phyloP scores from a whole-genome alignment of 257 asterid species.

The Petunia secreta region DNA sequence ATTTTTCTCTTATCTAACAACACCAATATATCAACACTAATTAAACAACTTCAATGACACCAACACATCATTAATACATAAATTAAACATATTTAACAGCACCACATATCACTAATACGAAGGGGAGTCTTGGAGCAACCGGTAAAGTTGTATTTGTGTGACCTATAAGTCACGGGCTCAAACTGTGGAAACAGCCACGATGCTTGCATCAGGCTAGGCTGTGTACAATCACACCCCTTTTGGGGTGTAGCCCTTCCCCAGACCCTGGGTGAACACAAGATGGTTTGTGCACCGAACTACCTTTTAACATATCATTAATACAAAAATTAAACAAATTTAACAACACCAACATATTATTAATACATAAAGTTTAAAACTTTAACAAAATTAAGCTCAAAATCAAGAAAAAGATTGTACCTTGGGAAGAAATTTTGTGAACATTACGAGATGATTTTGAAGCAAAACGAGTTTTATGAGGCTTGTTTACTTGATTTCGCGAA shows the following conservation, averaged over 20 bases:
- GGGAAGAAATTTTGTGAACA: slow-evolving; percentile 67
- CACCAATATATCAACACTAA: slow-evolving; percentile 20
- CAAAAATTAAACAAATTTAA: slow-evolving; percentile 38
- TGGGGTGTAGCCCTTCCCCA: too few relatives aligned
- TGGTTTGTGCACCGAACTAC: too few relatives aligned
- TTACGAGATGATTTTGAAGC: slow-evolving; percentile 91
- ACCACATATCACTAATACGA: too few relatives aligned
- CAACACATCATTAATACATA: neutral
- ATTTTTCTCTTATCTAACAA: slow-evolving; percentile 56
- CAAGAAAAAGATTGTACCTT: slow-evolving; percentile 47
- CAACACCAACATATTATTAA: neutral
- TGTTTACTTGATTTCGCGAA: slow-evolving; percentile 70
- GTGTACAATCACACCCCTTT: too few relatives aligned
- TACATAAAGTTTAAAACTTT: neutral
- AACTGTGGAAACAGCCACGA: too few relatives aligned
- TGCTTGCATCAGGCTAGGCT: too few relatives aligned
- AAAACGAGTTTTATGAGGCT: slow-evolving; percentile 77
- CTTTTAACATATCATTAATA: too few relatives aligned
- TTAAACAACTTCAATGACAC: too few relatives aligned
- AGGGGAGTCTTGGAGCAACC: too few relatives aligned
- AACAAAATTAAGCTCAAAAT: neutral
- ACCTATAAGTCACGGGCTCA: too few relatives aligned
- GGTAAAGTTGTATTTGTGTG: too few relatives aligned
- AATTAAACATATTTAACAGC: neutral
- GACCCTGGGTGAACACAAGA: too few relatives aligned